Base-by-base conservation (phyloP, 2,329 filamentous ascomycete species). In the Sphaerulina populicola region DNA sequence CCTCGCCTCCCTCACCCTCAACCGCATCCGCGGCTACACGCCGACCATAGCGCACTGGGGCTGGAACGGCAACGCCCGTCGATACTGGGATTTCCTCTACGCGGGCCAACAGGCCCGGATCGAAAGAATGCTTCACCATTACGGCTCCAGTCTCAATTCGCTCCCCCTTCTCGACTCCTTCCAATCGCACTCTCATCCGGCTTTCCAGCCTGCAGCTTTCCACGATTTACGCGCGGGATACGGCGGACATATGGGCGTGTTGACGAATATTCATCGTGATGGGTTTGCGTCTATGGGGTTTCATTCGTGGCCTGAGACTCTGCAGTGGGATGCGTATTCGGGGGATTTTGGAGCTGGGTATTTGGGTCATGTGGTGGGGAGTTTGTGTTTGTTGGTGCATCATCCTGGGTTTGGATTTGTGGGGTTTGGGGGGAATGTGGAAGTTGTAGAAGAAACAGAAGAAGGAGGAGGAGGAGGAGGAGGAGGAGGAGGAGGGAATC, bases 41-140 rank as follows among this genome's bases (percentile, higher is more conserved):
- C 78, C 79, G 0, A 77, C 76, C 0, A 74, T 82, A 0, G 69
- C 77, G 0, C 79, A 81, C 55, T 82, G 79, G 79, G 79, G 76
- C 2, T 82, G 75, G 75, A 80, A 82, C 46, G 79, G 79, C 10
- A 81, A 81, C 54, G 77, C 78, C 0, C 71, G 79, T 1, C 66
- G 78, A 5, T 81, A 81, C 62, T 81, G 79, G 79, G 79, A 82
- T 58, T 79, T 78, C 47, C 64, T 75, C 65, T 77, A 68, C 61
- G 74, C 60, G 1, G 71, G 68, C 11, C 72, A 73, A 54, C 58
- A 72, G 9, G 53, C 61, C 27, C 65, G 71, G 6, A 69, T 71
- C 14, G 72, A 75, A 54, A 66, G 73, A 4, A 75, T 78, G 62
- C 74, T 81, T 52, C 79, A 82, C 58, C 79, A 82, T 64, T 82